Evolutionary conservation across 2,329 filamentous ascomycete species (phyloP).

Genomic region (Biscogniauxia mediterranea): DNA sequence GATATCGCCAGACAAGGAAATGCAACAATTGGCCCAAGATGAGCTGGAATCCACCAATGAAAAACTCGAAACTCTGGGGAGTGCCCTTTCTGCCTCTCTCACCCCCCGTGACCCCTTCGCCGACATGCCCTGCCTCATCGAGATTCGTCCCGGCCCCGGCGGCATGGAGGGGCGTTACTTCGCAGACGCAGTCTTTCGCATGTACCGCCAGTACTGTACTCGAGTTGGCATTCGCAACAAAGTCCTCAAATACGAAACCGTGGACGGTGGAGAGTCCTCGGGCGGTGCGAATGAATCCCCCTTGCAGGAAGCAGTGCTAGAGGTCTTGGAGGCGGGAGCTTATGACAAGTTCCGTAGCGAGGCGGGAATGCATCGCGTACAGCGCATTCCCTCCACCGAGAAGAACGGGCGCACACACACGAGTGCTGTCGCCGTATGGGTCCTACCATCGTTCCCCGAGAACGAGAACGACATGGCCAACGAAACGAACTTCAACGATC

Average conservation of each 20-base stretch:
- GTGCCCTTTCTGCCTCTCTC: conserved; percentile 70
- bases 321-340: conserved; percentile 72
- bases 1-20: conserved; percentile 60
- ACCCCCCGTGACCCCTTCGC: conserved; percentile 90
- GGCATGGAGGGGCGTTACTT: conserved; percentile 91
- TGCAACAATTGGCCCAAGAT: conserved; percentile 75
- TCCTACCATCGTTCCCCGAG: conserved; percentile 78
- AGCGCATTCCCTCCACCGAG: conserved; percentile 89
- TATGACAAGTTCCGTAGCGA: conserved; percentile 83
- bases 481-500: conserved; percentile 70
- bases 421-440: conserved; percentile 86
- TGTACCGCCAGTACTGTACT: conserved; percentile 82
- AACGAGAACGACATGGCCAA: conserved; percentile 44
- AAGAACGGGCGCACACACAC: conserved; percentile 90
- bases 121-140: conserved; percentile 82
- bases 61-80: conserved; percentile 61
- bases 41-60: conserved; percentile 69
- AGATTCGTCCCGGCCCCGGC: conserved; percentile 88
- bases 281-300: conserved; percentile 62
- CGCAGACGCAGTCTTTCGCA: conserved; percentile 79
- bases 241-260: conserved; percentile 76
- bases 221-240: conserved; percentile 64
- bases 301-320: conserved; percentile 83
- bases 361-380: conserved; percentile 91
- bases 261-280: conserved; percentile 56